Base-by-base conservation (phyloP, 345 rosid genomes). In the Eucalyptus erythrocorys region DNA sequence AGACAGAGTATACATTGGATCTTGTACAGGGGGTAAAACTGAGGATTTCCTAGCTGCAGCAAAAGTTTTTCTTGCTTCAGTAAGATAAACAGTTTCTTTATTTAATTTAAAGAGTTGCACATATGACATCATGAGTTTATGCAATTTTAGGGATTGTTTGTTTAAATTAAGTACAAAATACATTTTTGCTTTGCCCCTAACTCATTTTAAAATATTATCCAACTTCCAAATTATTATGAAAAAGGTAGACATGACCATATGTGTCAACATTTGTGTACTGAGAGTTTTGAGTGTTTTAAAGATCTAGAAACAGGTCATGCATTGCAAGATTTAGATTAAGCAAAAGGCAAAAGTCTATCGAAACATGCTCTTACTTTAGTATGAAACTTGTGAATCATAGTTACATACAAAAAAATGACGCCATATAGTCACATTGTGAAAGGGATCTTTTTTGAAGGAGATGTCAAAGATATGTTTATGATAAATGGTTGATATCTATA, bases 1-100 rank as follows among this genome's bases (percentile, higher is more conserved):
- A 85, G 99, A 97, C 94, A 93, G 99, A 91, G 99, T 98, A 81
- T 98, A 97, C 89, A 98, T 98, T 34, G 99, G 99, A 90, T 98
- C 99, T 87, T 98, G 99, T 92, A 98, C 99, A n/a, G 99, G 99
- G 86, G 99, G 99, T 42, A 98, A 97, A 92, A 95, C 98, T 1
- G 98, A 96, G 90, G 99, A 96, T 91, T 98, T 98, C 88, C 92
- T 98, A 90, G 99, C 99, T 88, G 99, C 95, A 61, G 99, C 99
- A 59, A 96, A 94, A 95, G 95, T 98, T 79, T 93, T 98, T 89
- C 91, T 93, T 48, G 97, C 95, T 91, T 93, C 99, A 30, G 98
- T 98, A 93, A 92, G 98, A 89, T 48, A 49, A 6, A 76, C 47
- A 76, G 2, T 76, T 17, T 37, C 5, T 76, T 40, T 40, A 76